phyloP scores from a whole-genome alignment of 441 rosid species.

The Capsella rubella region DNA sequence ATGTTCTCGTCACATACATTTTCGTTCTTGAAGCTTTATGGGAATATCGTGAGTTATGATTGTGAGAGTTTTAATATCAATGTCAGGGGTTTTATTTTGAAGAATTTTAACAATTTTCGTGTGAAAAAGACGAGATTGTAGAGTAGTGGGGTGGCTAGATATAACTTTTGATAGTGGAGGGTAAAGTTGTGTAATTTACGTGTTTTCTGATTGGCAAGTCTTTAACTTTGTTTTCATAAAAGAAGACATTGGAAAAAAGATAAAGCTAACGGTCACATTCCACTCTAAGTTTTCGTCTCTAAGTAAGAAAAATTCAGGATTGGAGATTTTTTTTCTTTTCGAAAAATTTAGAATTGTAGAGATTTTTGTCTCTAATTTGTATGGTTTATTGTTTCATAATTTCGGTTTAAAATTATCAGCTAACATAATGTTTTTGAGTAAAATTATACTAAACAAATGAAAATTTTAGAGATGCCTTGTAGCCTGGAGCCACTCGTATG shows the following conservation, averaged over 20 bases:
- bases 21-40: constrained; percentile 4
- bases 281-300: constrained; percentile 19
- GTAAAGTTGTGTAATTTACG: constrained; percentile 34
- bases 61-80: constrained; percentile 8
- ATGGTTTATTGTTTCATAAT: not conserved
- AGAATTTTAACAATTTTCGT: not conserved
- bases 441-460: not conserved
- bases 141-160: constrained; percentile 19
- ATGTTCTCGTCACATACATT: constrained; percentile 62
- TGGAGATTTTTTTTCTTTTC: not conserved
- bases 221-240: constrained; percentile 19
- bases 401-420: not conserved
- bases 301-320: not conserved
- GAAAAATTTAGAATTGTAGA: not conserved
- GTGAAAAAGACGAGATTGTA: not conserved
- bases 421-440: not conserved
- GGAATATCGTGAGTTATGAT: not conserved
- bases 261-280: constrained; percentile 38
- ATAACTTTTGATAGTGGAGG: constrained; percentile 38
- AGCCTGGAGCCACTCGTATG: constrained; percentile 6
- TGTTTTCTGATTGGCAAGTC: constrained; percentile 28
- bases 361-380: not conserved
- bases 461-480: not conserved
- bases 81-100: constrained; percentile 33
- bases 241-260: constrained; percentile 18